Evolutionary conservation across 768 basidiomycete genomes (phyloP), one percentile per base, ranked within the genome.

Genomic region (Mycena floridula): DNA sequence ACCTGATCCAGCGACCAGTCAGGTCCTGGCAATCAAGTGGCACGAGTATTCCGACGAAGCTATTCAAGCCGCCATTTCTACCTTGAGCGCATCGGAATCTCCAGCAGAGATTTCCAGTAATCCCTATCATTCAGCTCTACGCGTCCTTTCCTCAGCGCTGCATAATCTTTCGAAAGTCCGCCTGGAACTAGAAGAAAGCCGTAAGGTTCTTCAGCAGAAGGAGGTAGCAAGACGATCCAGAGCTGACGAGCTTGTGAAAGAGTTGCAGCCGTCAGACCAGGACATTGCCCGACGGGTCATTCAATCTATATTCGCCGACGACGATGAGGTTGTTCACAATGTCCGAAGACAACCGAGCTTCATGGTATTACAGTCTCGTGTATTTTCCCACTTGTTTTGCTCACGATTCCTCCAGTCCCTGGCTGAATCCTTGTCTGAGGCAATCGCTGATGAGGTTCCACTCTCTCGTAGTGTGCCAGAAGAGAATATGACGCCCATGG

Each of bases 1-100:
- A 6, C 58, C 72, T 32, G 54, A 54, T 18, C 42, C 37, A 47
- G 44, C 68, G 1, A 58, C 69, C n/a, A n/a, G n/a, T 2, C 72
- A 78, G 47, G 71, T 89, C 9, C 70, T 90, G 15, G 66, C 72
- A 2, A 84, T 79, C 7, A 75, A 69, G 56, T 92, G 89, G 87
- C 88, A 91, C 55, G 75, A 79, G 20, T 81, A 79, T 53, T 80
- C 85, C 2, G 86, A 91, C 59, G 78, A 85, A 40, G 82, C 74
- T 2, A 83, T 91, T 35, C 79, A 83, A 48, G 65, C 70, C 13
- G 72, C 78, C 3, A 75, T 89, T 20, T 73, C 84, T 0, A 64
- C 63, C 16, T 60, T 85, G 12, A 56, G 65, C 43, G 48, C 53
- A 11, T 59, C 69, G 3, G 72, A 76, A 26, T 71, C 76, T 0